phyloP scores from a whole-genome alignment of 352 stramenopile species.

The Thraustochytrium striatum region DNA sequence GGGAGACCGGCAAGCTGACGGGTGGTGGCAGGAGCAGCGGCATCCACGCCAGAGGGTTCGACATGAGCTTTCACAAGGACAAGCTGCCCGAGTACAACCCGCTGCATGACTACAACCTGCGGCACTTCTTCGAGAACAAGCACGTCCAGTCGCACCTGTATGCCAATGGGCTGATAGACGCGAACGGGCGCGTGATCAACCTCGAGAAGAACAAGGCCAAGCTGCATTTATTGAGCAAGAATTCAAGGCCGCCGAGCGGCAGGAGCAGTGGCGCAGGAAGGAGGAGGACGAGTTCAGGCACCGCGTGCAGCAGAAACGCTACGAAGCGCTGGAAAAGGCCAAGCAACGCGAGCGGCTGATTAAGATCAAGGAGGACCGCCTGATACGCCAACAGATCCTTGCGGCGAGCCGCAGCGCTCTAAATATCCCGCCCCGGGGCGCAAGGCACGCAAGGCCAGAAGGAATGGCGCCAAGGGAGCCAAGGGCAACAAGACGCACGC shows the following conservation, averaged over 20 bases:
- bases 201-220: constrained; percentile 78
- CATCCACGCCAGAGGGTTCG: background rate
- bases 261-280: constrained; percentile 64
- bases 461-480: background rate
- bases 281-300: constrained; percentile 74
- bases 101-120: constrained; percentile 77
- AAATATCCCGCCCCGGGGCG: background rate
- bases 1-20: background rate
- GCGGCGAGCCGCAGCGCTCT: background rate
- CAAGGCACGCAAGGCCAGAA: background rate
- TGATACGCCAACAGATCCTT: constrained; percentile 75
- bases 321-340: constrained; percentile 72
- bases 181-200: constrained; percentile 76
- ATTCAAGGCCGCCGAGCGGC: constrained; percentile 76
- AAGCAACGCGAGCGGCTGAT: constrained; percentile 71
- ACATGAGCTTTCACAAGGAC: constrained; percentile 25
- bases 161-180: constrained; percentile 74
- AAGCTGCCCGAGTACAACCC: constrained; percentile 69
- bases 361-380: constrained; percentile 79
- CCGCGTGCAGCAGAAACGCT: constrained; percentile 76
- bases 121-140: constrained; percentile 77
- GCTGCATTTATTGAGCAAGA: constrained; percentile 82
- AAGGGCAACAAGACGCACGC: background rate
- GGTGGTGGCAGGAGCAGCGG: background rate
- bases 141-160: constrained; percentile 71